Evolutionary conservation across 805 yeast species (phyloP), one percentile per base, ranked within the genome.

Genomic region (Sugiyamaella floridensis): DNA sequence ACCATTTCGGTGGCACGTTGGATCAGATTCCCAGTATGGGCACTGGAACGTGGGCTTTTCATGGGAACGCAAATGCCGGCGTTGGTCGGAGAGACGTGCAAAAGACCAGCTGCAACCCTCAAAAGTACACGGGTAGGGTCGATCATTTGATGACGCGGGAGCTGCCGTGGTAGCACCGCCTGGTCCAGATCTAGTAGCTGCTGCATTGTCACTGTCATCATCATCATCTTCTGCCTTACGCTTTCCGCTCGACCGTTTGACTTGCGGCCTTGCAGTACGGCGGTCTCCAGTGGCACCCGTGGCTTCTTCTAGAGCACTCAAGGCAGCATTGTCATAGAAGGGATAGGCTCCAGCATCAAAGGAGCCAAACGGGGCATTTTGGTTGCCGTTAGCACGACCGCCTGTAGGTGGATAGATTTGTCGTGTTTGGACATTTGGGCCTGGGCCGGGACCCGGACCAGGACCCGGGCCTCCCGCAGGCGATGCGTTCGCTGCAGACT

Each of bases 1-100:
- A 18, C 85, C 87, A 58, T 83, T 84, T 51, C 85, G 74, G 65
- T 85, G 93, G 64, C 90, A 85, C 6, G 85, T 78, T 3, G 83
- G 81, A 58, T 82, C 86, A 22, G 75, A 71, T 51, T 74, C 74
- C 86, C 86, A 84, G 67, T 75, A 85, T 2, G 92, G 92, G 63
- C 92, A 85, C 57, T 79, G 83, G 61, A 80, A 80, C 54, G 75
- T 75, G 2, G 90, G 90, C 48, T 78, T 75, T 43, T 76, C 74
- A 62, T 85, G 92, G 2, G 87, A 81, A 56, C 83, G 76, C 16
- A 76, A 58, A 62, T 85, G 92, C 50, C 92, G 74, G 43, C 85
- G 74, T 60, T 83, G 76, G 64, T 85, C 92, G 48, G 85, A 78
- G 50, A 78, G 81, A 43, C 92, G 73, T 8, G 80, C 76, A 66